phyloP scores from a whole-genome alignment of 2,329 filamentous ascomycete genomes.

The Exophiala alcalophila region DNA sequence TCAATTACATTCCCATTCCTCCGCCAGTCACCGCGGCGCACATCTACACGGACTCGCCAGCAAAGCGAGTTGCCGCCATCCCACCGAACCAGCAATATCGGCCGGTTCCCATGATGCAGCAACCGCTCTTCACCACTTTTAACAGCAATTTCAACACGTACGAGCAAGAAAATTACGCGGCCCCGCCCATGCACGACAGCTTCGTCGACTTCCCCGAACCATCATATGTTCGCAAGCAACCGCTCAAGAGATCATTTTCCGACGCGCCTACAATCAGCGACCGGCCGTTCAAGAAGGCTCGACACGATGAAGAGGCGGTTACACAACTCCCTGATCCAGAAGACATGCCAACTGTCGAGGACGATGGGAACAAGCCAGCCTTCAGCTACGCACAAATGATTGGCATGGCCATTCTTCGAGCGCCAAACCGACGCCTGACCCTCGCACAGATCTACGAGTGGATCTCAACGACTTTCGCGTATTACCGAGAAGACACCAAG shows the following conservation, averaged over 20 bases:
- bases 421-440: constrained; percentile 77
- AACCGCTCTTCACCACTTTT: constrained; percentile 52
- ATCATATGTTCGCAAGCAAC: constrained; percentile 43
- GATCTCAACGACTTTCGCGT: constrained; percentile 93
- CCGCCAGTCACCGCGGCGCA: constrained; percentile 40
- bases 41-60: constrained; percentile 49
- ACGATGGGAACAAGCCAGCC: constrained; percentile 83
- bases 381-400: constrained; percentile 95
- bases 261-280: constrained; percentile 74
- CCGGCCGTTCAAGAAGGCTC: constrained; percentile 66
- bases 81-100: constrained; percentile 35
- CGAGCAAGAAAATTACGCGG: constrained; percentile 52
- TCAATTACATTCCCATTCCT: constrained; percentile 60
- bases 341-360: constrained; percentile 76
- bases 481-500: constrained; percentile 75
- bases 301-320: constrained; percentile 51
- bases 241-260: constrained; percentile 61
- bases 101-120: constrained; percentile 38
- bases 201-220: constrained; percentile 49
- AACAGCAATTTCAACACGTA: constrained; percentile 38
- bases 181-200: constrained; percentile 41
- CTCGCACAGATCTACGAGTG: constrained; percentile 97
- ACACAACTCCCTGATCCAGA: constrained; percentile 65
- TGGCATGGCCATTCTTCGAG: constrained; percentile 91
- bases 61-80: constrained; percentile 43